phyloP scores from a whole-genome alignment of 495 filamentous ascomycete genomes.

The Penicillium alfredii region DNA sequence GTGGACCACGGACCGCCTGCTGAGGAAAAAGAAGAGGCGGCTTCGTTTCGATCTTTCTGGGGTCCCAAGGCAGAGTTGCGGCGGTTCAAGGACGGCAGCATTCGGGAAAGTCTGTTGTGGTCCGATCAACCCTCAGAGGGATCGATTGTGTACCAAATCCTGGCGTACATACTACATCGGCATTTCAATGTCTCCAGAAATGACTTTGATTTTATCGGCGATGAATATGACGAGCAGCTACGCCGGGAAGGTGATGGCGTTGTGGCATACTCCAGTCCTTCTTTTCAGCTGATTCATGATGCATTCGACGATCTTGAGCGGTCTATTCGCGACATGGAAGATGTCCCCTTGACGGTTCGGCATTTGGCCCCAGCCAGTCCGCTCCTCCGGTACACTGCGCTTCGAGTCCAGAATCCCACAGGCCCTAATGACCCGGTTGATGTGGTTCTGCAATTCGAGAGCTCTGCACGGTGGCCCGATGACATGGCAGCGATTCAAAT shows the following conservation, averaged over 20 bases:
- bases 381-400: slow-evolving; percentile 66
- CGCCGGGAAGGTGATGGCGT: slow-evolving; percentile 33
- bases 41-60: slow-evolving; percentile 46
- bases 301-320: slow-evolving; percentile 67
- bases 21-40: slow-evolving; percentile 56
- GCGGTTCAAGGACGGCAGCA: slow-evolving; percentile 51
- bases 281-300: slow-evolving; percentile 52
- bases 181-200: slow-evolving; percentile 54
- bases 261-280: slow-evolving; percentile 28
- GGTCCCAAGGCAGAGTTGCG: slow-evolving; percentile 50
- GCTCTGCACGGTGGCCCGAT: slow-evolving; percentile 89
- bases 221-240: slow-evolving; percentile 54
- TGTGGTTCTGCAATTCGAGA: slow-evolving; percentile 83
- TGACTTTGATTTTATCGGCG: slow-evolving; percentile 53
- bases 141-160: slow-evolving; percentile 71
- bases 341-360: slow-evolving; percentile 72
- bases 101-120: slow-evolving; percentile 73
- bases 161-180: slow-evolving; percentile 60
- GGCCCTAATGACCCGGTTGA: slow-evolving; percentile 47
- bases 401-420: slow-evolving; percentile 36
- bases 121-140: slow-evolving; percentile 49
- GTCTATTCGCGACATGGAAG: slow-evolving; percentile 67
- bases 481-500: slow-evolving; percentile 83
- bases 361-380: slow-evolving; percentile 67
- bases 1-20: slow-evolving; percentile 84